Conservation (phyloP, 73 alveolate species). For the Urostyla sp. region DNA sequence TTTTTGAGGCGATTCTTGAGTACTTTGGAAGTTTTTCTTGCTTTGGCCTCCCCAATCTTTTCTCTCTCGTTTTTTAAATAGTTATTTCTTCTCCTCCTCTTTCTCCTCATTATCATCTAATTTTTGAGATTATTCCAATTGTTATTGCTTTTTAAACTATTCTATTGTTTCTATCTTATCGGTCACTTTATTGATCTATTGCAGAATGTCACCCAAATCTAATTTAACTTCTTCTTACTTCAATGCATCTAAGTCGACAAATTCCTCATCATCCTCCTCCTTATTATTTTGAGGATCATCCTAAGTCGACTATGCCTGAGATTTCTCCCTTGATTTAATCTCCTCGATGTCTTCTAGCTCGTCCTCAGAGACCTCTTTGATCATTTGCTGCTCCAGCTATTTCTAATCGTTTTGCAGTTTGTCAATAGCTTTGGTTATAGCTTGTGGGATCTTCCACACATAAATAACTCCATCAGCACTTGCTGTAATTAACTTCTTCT, state of each 20-base stretch:
- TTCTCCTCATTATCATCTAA: background rate
- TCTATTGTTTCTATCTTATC: conserved; percentile 39
- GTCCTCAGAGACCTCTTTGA: background rate
- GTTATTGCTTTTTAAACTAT: background rate
- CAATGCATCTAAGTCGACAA: conserved; percentile 12
- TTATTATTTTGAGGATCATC: too few species aligned
- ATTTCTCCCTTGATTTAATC: too few species aligned
- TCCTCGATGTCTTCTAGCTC: too few species aligned
- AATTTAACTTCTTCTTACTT: conserved; percentile 1
- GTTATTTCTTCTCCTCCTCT: background rate
- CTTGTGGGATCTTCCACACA: conserved; percentile 76
- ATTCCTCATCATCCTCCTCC: conserved; percentile 38
- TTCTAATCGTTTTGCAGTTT: conserved; percentile 1
- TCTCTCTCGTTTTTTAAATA: too few species aligned
- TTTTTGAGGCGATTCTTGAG: too few species aligned
- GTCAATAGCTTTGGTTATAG: conserved; percentile 29
- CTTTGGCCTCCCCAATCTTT: too few species aligned
- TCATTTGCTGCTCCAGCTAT: conserved; percentile 1
- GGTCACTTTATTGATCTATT: conserved; percentile 37
- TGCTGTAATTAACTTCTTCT: conserved; percentile 72
- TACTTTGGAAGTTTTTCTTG: too few species aligned
- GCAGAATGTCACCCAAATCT: conserved; percentile 15
- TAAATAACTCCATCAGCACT: conserved; percentile 80
- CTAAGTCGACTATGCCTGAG: too few species aligned
- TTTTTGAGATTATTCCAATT: background rate